Conservation (phyloP, 208 protist genomes). For the Acanthamoeba sp. region DNA sequence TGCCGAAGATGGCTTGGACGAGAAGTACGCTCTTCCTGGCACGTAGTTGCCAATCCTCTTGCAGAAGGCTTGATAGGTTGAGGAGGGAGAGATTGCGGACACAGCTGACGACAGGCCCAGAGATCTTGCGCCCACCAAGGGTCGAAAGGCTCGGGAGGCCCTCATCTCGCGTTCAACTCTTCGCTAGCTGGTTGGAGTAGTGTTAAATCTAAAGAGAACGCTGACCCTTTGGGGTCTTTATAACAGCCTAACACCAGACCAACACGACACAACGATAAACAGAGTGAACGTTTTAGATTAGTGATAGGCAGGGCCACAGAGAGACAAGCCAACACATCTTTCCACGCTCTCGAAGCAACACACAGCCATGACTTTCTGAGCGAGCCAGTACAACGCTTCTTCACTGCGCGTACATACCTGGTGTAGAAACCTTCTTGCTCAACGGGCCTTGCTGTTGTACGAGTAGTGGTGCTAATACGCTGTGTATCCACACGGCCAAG, state of each 20-base stretch:
- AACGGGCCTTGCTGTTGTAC: background rate
- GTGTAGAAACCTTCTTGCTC: no score
- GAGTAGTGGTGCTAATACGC: background rate
- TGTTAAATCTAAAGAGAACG: background rate
- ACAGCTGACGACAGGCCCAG: background rate
- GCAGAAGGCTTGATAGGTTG: background rate
- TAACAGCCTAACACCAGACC: no score
- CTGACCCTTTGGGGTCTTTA: no score
- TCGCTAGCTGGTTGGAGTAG: no score
- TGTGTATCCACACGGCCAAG: background rate
- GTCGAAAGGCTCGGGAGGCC: background rate
- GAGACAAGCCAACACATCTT: no score
- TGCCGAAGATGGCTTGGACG: background rate
- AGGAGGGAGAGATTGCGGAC: background rate
- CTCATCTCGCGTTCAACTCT: background rate
- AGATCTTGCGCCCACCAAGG: background rate
- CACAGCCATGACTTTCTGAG: no score
- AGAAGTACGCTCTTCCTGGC: slow-evolving; percentile 37
- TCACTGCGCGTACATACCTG: no score
- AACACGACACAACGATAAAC: no score
- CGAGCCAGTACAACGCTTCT: no score
- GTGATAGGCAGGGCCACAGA: no score
- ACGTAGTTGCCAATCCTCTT: slow-evolving; percentile 20
- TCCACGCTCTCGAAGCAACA: no score
- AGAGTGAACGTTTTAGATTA: no score